phyloP scores from a whole-genome alignment of 805 yeast genomes.

The Wickerhamiella dianesei region DNA sequence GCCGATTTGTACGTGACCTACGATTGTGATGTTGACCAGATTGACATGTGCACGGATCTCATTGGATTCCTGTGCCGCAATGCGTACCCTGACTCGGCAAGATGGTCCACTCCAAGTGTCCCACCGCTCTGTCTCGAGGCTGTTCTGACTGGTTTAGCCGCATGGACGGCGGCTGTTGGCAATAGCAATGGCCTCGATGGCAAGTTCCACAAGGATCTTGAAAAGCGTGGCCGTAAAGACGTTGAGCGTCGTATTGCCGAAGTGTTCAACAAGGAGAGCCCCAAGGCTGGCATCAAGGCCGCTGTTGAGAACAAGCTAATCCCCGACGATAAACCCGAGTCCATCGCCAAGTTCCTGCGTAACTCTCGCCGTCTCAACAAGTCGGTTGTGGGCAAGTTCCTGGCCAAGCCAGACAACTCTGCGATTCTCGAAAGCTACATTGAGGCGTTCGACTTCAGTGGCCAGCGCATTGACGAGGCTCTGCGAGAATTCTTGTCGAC shows the following conservation, averaged over 20 bases:
- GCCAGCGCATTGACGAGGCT: conserved; percentile 84
- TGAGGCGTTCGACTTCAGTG: conserved; percentile 56
- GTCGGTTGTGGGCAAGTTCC: conserved; percentile 69
- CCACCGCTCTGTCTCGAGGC: conserved; percentile 94
- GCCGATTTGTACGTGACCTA: conserved; percentile 64
- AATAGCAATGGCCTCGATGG: conserved; percentile 6
- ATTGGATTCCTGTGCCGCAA: conserved; percentile 60
- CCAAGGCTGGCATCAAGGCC: conserved; percentile 57
- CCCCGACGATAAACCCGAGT: conserved; percentile 32
- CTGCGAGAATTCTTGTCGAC: conserved; percentile 65
- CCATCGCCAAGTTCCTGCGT: conserved; percentile 63
- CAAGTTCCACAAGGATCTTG: conserved; percentile 4
- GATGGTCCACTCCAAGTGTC: conserved; percentile 64
- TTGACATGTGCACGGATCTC: conserved; percentile 57
- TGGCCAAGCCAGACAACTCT: conserved; percentile 61
- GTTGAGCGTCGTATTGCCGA: conserved; percentile 66
- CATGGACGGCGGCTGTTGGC: conserved; percentile 12
- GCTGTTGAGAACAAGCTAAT: conserved; percentile 58
- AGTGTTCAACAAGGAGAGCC: conserved; percentile 54
- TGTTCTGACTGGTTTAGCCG: conserved; percentile 49
- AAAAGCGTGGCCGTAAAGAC: conserved; percentile 35
- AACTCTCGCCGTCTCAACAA: conserved; percentile 77
- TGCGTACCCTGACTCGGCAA: conserved; percentile 76
- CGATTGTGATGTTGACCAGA: conserved; percentile 82
- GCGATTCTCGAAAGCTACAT: conserved; percentile 53